Conservation (phyloP, 2,329 filamentous ascomycete genomes). For the Ilyonectria destructans region DNA sequence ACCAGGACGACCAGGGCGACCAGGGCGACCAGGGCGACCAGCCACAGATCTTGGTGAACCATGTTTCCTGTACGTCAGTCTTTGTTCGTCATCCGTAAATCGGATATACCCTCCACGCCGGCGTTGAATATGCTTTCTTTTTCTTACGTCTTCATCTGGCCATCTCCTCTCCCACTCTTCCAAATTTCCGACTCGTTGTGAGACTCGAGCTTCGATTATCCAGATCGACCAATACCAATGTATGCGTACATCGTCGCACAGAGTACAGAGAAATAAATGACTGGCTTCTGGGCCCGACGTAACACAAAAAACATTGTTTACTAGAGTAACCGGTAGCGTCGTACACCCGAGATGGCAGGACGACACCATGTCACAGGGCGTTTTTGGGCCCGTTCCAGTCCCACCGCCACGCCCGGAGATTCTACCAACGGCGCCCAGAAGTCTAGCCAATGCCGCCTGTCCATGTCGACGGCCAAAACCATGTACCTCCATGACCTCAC, state of each 20-base stretch:
- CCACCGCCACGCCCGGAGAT: constrained; percentile 16
- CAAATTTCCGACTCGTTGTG: background rate
- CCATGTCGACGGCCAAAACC: constrained; percentile 1
- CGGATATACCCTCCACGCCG: background rate
- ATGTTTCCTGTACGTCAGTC: background rate
- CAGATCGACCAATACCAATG: background rate
- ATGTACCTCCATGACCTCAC: background rate
- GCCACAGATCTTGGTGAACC: constrained; percentile 20
- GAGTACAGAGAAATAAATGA: background rate
- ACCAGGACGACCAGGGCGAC: background rate
- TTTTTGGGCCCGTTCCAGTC: constrained; percentile 15
- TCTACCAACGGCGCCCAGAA: constrained; percentile 8
- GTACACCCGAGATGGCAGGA: background rate
- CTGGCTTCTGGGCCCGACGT: background rate
- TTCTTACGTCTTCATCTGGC: background rate
- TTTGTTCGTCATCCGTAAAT: background rate
- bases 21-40: constrained; percentile 16
- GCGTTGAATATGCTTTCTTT: background rate
- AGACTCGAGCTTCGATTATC: constrained; percentile 3
- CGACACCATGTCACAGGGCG: constrained; percentile 25
- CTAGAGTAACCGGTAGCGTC: background rate
- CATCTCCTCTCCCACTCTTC: background rate
- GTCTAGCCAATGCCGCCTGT: background rate
- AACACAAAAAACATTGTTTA: background rate
- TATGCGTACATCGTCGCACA: background rate